Conservation (phyloP, 2,329 filamentous ascomycete species). For the Talaromyces verruculosus region DNA sequence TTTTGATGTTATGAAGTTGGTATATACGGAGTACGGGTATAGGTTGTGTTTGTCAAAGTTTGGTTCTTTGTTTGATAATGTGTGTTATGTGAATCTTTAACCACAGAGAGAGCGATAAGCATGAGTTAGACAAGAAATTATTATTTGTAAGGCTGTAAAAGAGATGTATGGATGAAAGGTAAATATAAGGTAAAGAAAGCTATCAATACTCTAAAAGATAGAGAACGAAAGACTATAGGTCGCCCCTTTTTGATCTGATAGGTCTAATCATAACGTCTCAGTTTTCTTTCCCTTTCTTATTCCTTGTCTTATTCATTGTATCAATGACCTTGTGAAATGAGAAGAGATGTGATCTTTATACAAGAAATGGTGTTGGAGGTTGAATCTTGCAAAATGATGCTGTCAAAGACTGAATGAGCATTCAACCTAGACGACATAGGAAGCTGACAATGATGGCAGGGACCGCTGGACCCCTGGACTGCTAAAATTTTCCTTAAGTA, state of each 20-base stretch:
- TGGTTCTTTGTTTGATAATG: not conserved
- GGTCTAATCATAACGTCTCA: not conserved
- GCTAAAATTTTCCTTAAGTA: not conserved
- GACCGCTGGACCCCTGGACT: not conserved
- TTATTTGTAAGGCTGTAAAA: constrained; percentile 17
- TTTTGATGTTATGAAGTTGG: not conserved
- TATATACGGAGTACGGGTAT: not conserved
- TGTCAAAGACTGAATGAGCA: not conserved
- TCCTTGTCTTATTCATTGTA: not conserved
- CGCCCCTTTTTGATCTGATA: not conserved
- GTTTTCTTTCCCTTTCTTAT: not conserved
- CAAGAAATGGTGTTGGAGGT: not conserved
- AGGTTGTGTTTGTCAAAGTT: not conserved
- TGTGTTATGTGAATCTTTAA: not conserved
- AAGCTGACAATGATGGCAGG: not conserved
- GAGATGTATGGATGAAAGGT: not conserved
- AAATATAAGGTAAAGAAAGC: not conserved
- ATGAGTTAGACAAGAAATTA: not conserved
- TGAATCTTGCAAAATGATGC: not conserved
- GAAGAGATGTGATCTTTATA: not conserved
- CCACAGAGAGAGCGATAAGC: not conserved
- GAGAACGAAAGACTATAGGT: not conserved
- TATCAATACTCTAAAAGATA: not conserved
- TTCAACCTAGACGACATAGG: too few relatives aligned
- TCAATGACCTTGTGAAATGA: not conserved